phyloP scores from a whole-genome alignment of 2,329 filamentous ascomycete species.

The Curvularia sp. region DNA sequence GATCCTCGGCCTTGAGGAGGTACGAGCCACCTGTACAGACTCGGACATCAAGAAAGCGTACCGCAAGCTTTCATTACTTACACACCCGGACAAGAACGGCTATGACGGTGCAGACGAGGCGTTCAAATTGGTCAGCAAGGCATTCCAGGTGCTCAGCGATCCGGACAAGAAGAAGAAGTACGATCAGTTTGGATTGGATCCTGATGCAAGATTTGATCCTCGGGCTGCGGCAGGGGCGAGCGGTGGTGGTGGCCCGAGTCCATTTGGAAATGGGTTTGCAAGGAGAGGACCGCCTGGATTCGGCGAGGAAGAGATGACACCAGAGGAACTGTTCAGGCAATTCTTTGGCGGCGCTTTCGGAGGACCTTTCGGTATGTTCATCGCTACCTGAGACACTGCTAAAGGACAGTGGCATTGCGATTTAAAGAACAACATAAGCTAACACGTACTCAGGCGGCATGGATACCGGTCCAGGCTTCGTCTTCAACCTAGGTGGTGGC shows the following conservation, averaged over 20 bases:
- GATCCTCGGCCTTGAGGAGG: conserved; percentile 77
- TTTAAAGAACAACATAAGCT: neutral
- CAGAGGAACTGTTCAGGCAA: conserved; percentile 94
- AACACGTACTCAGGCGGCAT: conserved; percentile 60
- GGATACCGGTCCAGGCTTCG: conserved; percentile 83
- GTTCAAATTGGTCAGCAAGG: conserved; percentile 96
- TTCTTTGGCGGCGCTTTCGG: conserved; percentile 86
- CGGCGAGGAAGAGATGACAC: conserved; percentile 91
- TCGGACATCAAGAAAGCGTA: conserved; percentile 97
- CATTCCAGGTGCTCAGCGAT: conserved; percentile 92
- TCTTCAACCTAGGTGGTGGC: conserved; percentile 92
- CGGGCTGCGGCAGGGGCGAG: conserved; percentile 58
- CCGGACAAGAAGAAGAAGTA: conserved; percentile 90
- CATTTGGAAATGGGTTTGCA: conserved; percentile 66
- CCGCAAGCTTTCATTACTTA: conserved; percentile 89
- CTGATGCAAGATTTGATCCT: conserved; percentile 81
- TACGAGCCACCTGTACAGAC: conserved; percentile 73
- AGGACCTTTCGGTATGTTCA: conserved; percentile 68
- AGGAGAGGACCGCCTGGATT: conserved; percentile 69
- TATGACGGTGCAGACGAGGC: conserved; percentile 95
- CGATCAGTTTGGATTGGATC: conserved; percentile 89
- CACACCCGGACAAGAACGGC: conserved; percentile 98
- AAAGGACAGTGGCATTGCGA: neutral
- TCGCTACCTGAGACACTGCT: neutral
- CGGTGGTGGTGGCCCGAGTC: conserved; percentile 59